These are phyloP conservation scores for Adansonia gregorii DNA, from an alignment of 441 rosid species.

Conservation along the genomic window DNA sequence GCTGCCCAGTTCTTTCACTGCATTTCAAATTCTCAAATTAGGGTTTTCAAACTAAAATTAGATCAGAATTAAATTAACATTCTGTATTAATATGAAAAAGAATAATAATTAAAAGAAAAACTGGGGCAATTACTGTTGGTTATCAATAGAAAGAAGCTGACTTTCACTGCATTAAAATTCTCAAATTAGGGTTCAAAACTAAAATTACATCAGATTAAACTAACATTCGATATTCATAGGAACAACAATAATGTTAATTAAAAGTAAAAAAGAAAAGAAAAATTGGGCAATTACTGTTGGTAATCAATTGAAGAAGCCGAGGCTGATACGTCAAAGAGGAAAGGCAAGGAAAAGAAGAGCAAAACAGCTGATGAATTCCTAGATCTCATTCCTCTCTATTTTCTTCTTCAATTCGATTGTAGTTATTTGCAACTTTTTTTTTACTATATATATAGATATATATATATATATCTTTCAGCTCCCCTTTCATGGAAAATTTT, in stretches of 20 bases:
- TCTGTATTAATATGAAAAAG: not conserved
- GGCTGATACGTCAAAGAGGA: constrained; percentile 26
- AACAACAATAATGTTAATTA: not conserved
- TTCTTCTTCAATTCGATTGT: not conserved
- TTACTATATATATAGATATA: too few relatives aligned
- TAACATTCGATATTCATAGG: not conserved
- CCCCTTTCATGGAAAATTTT: too few relatives aligned
- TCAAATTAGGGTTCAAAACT: not conserved
- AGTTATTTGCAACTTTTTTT: not conserved
- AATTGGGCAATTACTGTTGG: constrained; percentile 32
- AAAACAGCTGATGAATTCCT: constrained; percentile 15
- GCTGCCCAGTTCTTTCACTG: constrained; percentile 42
- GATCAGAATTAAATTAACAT: constrained; percentile 10
- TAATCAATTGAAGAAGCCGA: constrained; percentile 24
- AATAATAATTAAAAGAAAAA: not conserved
- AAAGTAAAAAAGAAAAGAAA: not conserved
- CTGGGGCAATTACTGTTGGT: constrained; percentile 33
- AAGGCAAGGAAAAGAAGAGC: constrained; percentile 26
- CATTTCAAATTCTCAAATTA: not conserved
- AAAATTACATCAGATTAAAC: constrained; percentile 12
- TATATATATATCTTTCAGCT: too few relatives aligned
- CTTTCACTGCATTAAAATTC: constrained; percentile 25
- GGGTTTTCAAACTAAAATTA: not conserved
- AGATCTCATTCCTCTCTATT: constrained; percentile 35
- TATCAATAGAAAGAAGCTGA: constrained; percentile 20